A percentile compares a stretch with the other conserved stretches of the same genome.
phyloP scores from a whole-genome alignment of 331 rosid species.

The Stylosanthes scabra region DNA sequence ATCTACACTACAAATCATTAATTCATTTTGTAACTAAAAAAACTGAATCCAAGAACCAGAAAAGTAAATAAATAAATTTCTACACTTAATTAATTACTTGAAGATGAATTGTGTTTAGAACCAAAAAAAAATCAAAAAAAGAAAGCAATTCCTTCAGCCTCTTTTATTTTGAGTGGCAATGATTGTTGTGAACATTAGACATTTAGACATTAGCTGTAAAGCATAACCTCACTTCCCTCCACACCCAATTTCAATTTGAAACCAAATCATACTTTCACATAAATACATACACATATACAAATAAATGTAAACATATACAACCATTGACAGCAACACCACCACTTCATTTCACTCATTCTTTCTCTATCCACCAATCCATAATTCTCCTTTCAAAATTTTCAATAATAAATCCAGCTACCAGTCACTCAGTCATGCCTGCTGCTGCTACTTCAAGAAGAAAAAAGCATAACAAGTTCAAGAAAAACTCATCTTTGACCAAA shows the following conservation, averaged over 20 bases:
- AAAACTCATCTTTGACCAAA: slow-evolving; percentile 12
- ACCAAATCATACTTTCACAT: slow-evolving; percentile 15
- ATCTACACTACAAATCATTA: no score
- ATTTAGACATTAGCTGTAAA: background rate
- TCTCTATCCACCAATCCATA: slow-evolving; percentile 24
- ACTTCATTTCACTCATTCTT: background rate
- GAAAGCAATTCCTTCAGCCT: background rate
- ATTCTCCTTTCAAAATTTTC: slow-evolving; percentile 27
- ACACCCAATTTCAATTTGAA: slow-evolving; percentile 52
- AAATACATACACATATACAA: no score
- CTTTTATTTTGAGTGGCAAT: background rate
- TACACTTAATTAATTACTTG: no score
- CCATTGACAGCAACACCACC: slow-evolving; percentile 10
- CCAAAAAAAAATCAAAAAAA: no score
- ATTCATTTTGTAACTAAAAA: no score
- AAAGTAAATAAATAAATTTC: no score
- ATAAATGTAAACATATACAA: background rate
- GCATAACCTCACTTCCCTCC: slow-evolving; percentile 51
- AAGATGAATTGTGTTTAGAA: no score
- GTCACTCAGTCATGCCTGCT: slow-evolving; percentile 55
- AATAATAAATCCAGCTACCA: slow-evolving; percentile 39
- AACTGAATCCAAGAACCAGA: no score
- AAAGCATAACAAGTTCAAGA: slow-evolving; percentile 38
- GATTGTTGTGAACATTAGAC: background rate
- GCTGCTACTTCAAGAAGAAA: slow-evolving; percentile 46